A percentile compares a stretch with the other conserved stretches of the same genome.
These are phyloP conservation scores for Ziziphus jujuba DNA, from an alignment of 306 rosid species.

Conservation along the genomic window DNA sequence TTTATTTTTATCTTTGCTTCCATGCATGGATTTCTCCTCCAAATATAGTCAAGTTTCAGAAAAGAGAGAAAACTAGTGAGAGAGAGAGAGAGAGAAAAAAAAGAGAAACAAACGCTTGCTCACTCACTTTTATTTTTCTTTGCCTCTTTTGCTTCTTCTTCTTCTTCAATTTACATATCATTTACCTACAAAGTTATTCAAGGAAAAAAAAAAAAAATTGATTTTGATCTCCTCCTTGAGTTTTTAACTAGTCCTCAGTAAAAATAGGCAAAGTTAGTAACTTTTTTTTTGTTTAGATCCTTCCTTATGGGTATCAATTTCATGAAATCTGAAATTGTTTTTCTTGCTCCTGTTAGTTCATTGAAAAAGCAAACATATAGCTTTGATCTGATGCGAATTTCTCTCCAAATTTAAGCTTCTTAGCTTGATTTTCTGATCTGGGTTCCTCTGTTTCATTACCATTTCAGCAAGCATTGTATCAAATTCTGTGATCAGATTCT, in stretches of 20 bases:
- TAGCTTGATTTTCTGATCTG: slow-evolving; percentile 52
- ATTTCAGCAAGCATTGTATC: slow-evolving; percentile 37
- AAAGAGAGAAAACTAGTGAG: slow-evolving; percentile 38
- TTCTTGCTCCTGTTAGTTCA: slow-evolving; percentile 27
- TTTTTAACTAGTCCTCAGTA: slow-evolving; percentile 1
- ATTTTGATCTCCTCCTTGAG: no score
- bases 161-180: slow-evolving; percentile 47
- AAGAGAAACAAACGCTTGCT: slow-evolving; percentile 55
- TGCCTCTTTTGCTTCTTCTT: slow-evolving; percentile 33
- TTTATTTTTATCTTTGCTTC: slow-evolving; percentile 57
- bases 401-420: slow-evolving; percentile 29
- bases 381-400: slow-evolving; percentile 30
- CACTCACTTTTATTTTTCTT: slow-evolving; percentile 32
- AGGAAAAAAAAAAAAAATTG: no score
- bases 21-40: slow-evolving; percentile 99
- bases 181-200: slow-evolving; percentile 13
- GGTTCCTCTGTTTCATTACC: slow-evolving; percentile 37
- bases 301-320: slow-evolving; percentile 31
- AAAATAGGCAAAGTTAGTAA: slow-evolving; percentile 31
- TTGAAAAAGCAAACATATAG: background rate
- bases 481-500: slow-evolving; percentile 31
- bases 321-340: slow-evolving; percentile 32
- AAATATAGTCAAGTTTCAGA: slow-evolving; percentile 48
- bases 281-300: slow-evolving; percentile 48
- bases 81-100: slow-evolving; percentile 26